Evolutionary conservation across 495 filamentous ascomycete genomes (phyloP).

Genomic region (Aspergillus coremiiformis): DNA sequence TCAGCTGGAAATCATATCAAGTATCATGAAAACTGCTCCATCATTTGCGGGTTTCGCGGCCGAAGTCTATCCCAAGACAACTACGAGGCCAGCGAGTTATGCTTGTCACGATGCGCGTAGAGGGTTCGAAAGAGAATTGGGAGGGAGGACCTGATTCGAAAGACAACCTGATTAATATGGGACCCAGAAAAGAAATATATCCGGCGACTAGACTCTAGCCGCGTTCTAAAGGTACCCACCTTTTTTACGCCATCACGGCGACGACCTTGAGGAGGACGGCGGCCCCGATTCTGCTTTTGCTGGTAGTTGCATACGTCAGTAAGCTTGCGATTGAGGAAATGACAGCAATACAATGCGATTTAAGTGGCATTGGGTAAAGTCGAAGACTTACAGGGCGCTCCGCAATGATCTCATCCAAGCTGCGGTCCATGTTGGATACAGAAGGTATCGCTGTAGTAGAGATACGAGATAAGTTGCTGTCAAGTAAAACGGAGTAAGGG

Average conservation of each 20-base stretch:
- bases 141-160: constrained; percentile 33
- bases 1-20: constrained; percentile 49
- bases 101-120: constrained; percentile 34
- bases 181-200: background rate
- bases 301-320: constrained; percentile 9
- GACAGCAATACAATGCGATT: background rate
- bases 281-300: constrained; percentile 35
- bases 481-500: too few species aligned
- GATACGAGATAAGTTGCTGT: background rate
- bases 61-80: constrained; percentile 27
- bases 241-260: constrained; percentile 79
- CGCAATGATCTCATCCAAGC: constrained; percentile 76
- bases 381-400: constrained; percentile 61
- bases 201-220: background rate
- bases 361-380: background rate
- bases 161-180: constrained; percentile 26
- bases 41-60: constrained; percentile 25
- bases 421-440: constrained; percentile 61
- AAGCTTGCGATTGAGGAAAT: background rate
- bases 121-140: constrained; percentile 31
- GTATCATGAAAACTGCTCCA: constrained; percentile 39
- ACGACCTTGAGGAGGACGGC: constrained; percentile 53
- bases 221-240: constrained; percentile 37
- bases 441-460: background rate
- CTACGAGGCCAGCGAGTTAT: constrained; percentile 30